Evolutionary conservation across 2,329 filamentous ascomycete species (phyloP).

Genomic region (Neonectria coccinea): DNA sequence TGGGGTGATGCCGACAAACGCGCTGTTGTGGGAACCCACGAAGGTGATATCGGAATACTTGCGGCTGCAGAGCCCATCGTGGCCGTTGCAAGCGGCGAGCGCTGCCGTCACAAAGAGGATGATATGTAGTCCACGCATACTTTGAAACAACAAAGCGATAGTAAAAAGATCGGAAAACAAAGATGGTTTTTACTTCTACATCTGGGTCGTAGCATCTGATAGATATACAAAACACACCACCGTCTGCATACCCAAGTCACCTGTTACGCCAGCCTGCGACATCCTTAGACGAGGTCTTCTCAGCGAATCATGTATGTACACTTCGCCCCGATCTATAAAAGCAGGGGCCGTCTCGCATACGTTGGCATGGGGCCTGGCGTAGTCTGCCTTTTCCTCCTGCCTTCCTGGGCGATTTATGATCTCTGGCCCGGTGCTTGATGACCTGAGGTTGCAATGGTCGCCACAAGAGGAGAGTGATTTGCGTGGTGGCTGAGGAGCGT

Average conservation of each 20-base stretch:
- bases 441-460: conserved; percentile 5
- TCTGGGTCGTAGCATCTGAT: conserved; percentile 9
- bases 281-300: conserved; percentile 7
- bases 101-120: conserved; percentile 33
- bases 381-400: conserved; percentile 5
- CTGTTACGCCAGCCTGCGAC: not conserved
- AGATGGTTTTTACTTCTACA: not conserved
- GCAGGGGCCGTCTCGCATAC: conserved; percentile 11
- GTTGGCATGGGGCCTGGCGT: not conserved
- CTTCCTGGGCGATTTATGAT: not conserved
- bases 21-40: conserved; percentile 73
- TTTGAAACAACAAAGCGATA: not conserved
- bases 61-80: conserved; percentile 65
- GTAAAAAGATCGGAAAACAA: not conserved
- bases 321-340: not conserved
- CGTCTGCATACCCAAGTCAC: not conserved
- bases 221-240: conserved; percentile 15
- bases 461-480: conserved; percentile 7
- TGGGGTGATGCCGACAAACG: conserved; percentile 68
- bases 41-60: conserved; percentile 71
- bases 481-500: not conserved
- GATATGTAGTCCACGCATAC: conserved; percentile 36
- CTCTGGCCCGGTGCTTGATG: not conserved
- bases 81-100: conserved; percentile 66
- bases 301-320: conserved; percentile 9